phyloP scores from a whole-genome alignment of 495 filamentous ascomycete genomes.

The Cercophora scortea region DNA sequence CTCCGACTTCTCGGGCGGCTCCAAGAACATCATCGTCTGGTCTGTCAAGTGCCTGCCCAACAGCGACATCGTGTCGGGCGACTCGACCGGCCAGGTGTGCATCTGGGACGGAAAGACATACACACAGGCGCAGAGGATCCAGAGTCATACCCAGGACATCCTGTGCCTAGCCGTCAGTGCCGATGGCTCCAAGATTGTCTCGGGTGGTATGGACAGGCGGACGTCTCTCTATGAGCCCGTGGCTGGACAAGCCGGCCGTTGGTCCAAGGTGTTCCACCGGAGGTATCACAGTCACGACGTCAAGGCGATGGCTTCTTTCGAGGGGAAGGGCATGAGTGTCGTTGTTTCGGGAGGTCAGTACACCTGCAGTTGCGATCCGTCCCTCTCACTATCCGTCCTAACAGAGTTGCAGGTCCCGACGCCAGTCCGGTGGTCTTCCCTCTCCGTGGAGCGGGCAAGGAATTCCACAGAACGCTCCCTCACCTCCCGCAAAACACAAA shows the following conservation, averaged over 20 bases:
- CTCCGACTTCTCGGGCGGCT: slow-evolving; percentile 61
- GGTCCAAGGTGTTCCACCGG: slow-evolving; percentile 76
- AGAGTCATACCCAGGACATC: slow-evolving; percentile 83
- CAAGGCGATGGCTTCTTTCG: slow-evolving; percentile 87
- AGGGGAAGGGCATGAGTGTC: slow-evolving; percentile 73
- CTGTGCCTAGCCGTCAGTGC: slow-evolving; percentile 71
- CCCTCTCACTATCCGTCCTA: slow-evolving; percentile 11
- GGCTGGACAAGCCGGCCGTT: slow-evolving; percentile 52
- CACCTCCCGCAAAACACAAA: slow-evolving; percentile 70
- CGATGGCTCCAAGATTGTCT: slow-evolving; percentile 79
- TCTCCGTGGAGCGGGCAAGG: slow-evolving; percentile 68
- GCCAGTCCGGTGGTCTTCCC: slow-evolving; percentile 74
- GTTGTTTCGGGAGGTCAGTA: slow-evolving; percentile 82
- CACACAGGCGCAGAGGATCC: slow-evolving; percentile 73
- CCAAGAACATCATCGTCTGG: slow-evolving; percentile 87
- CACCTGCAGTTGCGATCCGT: neutral
- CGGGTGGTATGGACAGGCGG: slow-evolving; percentile 82
- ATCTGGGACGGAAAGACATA: slow-evolving; percentile 94
- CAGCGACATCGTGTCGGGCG: slow-evolving; percentile 87
- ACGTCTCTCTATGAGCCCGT: slow-evolving; percentile 71
- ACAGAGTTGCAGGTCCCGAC: slow-evolving; percentile 62
- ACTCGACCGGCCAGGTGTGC: slow-evolving; percentile 85
- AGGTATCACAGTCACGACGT: slow-evolving; percentile 89
- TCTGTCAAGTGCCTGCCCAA: slow-evolving; percentile 77
- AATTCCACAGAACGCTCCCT: slow-evolving; percentile 71